These are phyloP conservation scores for Blastobotrys arbuscula DNA, from an alignment of 1,139 yeast species.

Conservation along the genomic window DNA sequence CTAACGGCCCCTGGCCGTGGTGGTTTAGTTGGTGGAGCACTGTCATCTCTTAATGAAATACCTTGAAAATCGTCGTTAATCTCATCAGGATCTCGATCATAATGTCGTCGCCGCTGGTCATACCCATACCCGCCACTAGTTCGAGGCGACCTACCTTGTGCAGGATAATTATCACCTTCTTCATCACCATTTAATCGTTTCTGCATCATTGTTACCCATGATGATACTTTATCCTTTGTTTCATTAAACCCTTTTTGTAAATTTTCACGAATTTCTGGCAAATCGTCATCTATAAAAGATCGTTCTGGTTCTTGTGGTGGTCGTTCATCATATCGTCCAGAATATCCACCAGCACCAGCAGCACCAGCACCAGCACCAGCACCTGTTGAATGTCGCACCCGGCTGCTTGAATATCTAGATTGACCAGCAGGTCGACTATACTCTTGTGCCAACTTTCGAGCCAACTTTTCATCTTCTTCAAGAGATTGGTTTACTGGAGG, in stretches of 20 bases:
- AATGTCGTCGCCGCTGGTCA: constrained; percentile 16
- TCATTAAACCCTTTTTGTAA: constrained; percentile 77
- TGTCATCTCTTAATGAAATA: constrained; percentile 45
- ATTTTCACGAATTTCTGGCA: constrained; percentile 63
- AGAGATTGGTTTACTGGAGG: constrained; percentile 37
- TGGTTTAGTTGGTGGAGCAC: constrained; percentile 17
- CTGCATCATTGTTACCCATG: constrained; percentile 74
- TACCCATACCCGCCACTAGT: constrained; percentile 8
- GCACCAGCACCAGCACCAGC: too few species aligned
- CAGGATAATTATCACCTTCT: constrained; percentile 17
- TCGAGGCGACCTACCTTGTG: background rate
- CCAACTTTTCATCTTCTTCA: constrained; percentile 77
- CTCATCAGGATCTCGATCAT: constrained; percentile 26
- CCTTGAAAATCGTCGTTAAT: constrained; percentile 54
- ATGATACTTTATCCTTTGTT: constrained; percentile 69
- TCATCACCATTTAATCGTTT: constrained; percentile 43
- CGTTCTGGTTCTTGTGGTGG: constrained; percentile 24
- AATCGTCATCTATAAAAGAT: constrained; percentile 52
- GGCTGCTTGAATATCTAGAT: constrained; percentile 8
- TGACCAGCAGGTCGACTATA: constrained; percentile 37
- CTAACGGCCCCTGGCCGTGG: constrained; percentile 19
- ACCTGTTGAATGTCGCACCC: constrained; percentile 6
- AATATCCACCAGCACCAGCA: constrained; percentile 18
- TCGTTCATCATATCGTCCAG: constrained; percentile 28
- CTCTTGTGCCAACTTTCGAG: constrained; percentile 72